Evolutionary conservation across 2,329 filamentous ascomycete genomes (phyloP).

Genomic region (Epichloe brachyelytri): DNA sequence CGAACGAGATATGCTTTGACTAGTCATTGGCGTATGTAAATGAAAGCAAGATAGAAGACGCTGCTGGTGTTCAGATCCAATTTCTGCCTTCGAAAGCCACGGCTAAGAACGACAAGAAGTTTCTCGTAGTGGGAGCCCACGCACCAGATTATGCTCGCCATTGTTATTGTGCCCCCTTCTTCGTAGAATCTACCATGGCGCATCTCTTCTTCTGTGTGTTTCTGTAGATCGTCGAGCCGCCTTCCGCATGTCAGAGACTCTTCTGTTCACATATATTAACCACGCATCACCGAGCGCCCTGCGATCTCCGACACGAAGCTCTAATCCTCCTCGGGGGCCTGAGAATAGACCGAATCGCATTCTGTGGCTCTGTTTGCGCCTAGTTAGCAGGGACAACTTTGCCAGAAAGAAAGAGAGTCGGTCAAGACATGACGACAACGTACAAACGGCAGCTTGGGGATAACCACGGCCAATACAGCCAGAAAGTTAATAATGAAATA

Average conservation of each 20-base stretch:
- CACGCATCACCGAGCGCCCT: slow-evolving; percentile 1
- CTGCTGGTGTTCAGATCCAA: slow-evolving; percentile 17
- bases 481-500: slow-evolving; percentile 97
- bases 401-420: neutral
- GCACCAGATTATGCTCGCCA: slow-evolving; percentile 24
- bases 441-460: slow-evolving; percentile 92
- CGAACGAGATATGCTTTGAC: slow-evolving; percentile 2
- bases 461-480: slow-evolving; percentile 81
- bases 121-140: slow-evolving; percentile 14
- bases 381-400: slow-evolving; percentile 12
- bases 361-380: slow-evolving; percentile 50
- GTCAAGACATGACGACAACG: slow-evolving; percentile 25
- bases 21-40: slow-evolving; percentile 1
- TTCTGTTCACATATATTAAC: neutral
- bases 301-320: slow-evolving; percentile 3
- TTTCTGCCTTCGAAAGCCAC: slow-evolving; percentile 13
- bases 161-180: slow-evolving; percentile 14
- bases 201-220: slow-evolving; percentile 4
- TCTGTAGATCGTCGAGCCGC: neutral
- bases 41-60: slow-evolving; percentile 7
- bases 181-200: slow-evolving; percentile 2
- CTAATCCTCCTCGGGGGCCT: slow-evolving; percentile 46
- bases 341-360: slow-evolving; percentile 67
- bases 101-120: slow-evolving; percentile 14
- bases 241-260: neutral